A percentile compares a stretch with the other conserved stretches of the same genome.
phyloP scores from a whole-genome alignment of 1,139 yeast genomes.

The Scheffersomyces cryptocercus region DNA sequence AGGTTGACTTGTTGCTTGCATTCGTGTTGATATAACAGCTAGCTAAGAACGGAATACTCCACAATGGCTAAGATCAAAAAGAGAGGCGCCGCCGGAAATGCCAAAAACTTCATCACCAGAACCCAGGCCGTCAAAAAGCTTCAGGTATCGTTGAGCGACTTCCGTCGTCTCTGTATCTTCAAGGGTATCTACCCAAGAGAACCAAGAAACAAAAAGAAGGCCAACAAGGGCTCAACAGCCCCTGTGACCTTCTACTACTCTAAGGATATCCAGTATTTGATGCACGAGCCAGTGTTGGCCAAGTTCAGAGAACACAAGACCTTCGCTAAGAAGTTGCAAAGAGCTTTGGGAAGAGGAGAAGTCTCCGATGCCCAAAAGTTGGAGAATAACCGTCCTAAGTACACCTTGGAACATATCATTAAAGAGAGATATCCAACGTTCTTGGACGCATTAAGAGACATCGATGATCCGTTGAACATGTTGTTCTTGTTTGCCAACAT shows the following conservation, averaged over 20 bases:
- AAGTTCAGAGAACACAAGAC: slow-evolving; percentile 96
- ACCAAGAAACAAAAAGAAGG: slow-evolving; percentile 94
- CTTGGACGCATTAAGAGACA: slow-evolving; percentile 85
- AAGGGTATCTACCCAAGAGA: slow-evolving; percentile 97
- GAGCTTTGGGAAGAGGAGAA: slow-evolving; percentile 91
- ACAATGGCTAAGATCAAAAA: slow-evolving; percentile 55
- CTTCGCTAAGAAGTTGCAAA: slow-evolving; percentile 85
- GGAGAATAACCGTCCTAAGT: slow-evolving; percentile 78
- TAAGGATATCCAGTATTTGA: slow-evolving; percentile 89
- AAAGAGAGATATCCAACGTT: slow-evolving; percentile 96
- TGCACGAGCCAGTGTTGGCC: slow-evolving; percentile 91
- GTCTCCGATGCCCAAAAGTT: slow-evolving; percentile 83
- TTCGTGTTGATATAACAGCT: too few species aligned
- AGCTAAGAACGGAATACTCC: background rate
- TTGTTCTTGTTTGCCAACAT: slow-evolving; percentile 87
- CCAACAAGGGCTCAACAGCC: slow-evolving; percentile 95
- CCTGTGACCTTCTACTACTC: slow-evolving; percentile 93
- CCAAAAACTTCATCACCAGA: slow-evolving; percentile 89
- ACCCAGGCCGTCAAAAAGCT: slow-evolving; percentile 92
- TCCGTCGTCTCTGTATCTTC: slow-evolving; percentile 95
- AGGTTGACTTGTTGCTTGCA: too few species aligned
- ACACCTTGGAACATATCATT: slow-evolving; percentile 85
- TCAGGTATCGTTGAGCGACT: slow-evolving; percentile 95
- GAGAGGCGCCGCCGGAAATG: slow-evolving; percentile 87
- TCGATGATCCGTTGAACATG: slow-evolving; percentile 96